These are phyloP conservation scores for Medicago truncatula DNA, from an alignment of 306 rosid species.

Conservation along the genomic window MtrunA17r5.0-ANR NC_053045.1:43425501-43426000, in stretches of 20 bases:
- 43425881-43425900: constrained; percentile 34
- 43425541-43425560: constrained; percentile 4
- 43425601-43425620: constrained; percentile 29
- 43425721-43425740: constrained; percentile 22
- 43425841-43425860: constrained; percentile 41
- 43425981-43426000: constrained; percentile 98
- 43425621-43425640: constrained; percentile 14
- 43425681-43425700: constrained; percentile 28
- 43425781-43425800: constrained; percentile 29
- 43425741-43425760: constrained; percentile 27
- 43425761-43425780: constrained; percentile 27
- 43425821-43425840: constrained; percentile 24
- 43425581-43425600: constrained; percentile 24
- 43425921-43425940: constrained; percentile 34
- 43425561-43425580: constrained; percentile 6
- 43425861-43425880: constrained; percentile 32
- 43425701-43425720: constrained; percentile 6
- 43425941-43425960: constrained; percentile 35
- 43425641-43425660: constrained; percentile 33
- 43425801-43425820: constrained; percentile 12
- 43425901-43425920: constrained; percentile 37
- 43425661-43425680: constrained; percentile 14
- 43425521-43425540: constrained; percentile 26
- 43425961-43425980: constrained; percentile 66
- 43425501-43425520: constrained; percentile 1